A percentile compares a stretch with the other conserved stretches of the same genome.
phyloP scores from a whole-genome alignment of 2,329 filamentous ascomycete species.

The Coniochaeta sp. region DNA sequence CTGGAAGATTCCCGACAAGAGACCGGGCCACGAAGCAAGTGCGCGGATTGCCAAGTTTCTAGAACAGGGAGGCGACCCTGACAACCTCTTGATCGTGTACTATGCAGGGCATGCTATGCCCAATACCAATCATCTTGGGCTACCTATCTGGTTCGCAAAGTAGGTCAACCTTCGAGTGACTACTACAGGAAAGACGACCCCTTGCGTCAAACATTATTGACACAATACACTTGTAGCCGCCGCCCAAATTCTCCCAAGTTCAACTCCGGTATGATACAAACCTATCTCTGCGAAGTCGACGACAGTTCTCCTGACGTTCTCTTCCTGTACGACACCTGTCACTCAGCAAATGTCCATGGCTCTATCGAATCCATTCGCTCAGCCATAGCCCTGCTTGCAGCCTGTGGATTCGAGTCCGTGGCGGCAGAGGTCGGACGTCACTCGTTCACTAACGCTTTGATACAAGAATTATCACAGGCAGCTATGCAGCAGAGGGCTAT shows the following conservation, averaged over 20 bases:
- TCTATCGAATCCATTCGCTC: slow-evolving; percentile 40
- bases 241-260: slow-evolving; percentile 7
- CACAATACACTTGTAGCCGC: slow-evolving; percentile 1
- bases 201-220: background rate
- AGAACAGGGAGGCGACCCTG: slow-evolving; percentile 5
- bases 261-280: slow-evolving; percentile 9
- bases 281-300: slow-evolving; percentile 8
- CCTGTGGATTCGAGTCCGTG: slow-evolving; percentile 46
- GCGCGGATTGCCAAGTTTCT: slow-evolving; percentile 6
- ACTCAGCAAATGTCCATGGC: slow-evolving; percentile 17
- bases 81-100: slow-evolving; percentile 11
- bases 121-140: slow-evolving; percentile 6
- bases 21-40: slow-evolving; percentile 6
- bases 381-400: slow-evolving; percentile 36
- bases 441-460: slow-evolving; percentile 8
- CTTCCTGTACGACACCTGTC: slow-evolving; percentile 31
- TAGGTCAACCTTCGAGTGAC: background rate
- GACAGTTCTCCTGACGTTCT: slow-evolving; percentile 16
- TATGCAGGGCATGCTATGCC: slow-evolving; percentile 9
- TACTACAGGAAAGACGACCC: background rate
- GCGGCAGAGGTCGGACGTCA: slow-evolving; percentile 24
- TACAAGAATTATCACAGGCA: slow-evolving; percentile 12
- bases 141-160: slow-evolving; percentile 10
- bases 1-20: slow-evolving; percentile 11
- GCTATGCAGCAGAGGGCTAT: slow-evolving; percentile 8